Conservation (phyloP, 257 asterid genomes). For the Salvia miltiorrhiza region DNA sequence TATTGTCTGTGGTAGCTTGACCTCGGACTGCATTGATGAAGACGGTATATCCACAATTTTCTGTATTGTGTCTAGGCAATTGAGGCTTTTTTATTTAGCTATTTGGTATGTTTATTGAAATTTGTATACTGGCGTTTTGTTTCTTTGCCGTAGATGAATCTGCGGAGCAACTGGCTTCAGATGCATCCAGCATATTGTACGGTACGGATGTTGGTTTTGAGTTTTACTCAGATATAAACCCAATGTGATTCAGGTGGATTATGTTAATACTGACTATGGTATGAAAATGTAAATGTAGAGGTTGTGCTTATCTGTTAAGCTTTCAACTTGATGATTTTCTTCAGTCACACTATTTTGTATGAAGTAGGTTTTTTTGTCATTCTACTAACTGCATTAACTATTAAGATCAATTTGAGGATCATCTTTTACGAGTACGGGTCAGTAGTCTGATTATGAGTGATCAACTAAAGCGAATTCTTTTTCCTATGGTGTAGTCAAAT, state of each 20-base stretch:
- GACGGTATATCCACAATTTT: constrained; percentile 36
- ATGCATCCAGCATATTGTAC: constrained; percentile 38
- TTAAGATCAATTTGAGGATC: constrained; percentile 5
- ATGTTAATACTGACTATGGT: background rate
- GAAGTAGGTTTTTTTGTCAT: background rate
- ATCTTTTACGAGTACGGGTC: background rate
- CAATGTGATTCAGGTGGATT: background rate
- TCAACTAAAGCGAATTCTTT: background rate
- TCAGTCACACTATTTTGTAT: background rate
- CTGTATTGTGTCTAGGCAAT: background rate
- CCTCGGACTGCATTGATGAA: constrained; percentile 28
- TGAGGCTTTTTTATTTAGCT: background rate
- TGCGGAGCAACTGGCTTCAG: constrained; percentile 32
- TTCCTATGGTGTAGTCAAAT: constrained; percentile 6
- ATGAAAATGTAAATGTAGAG: constrained; percentile 9
- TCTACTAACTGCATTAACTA: constrained; percentile 4
- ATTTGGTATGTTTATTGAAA: too few species aligned
- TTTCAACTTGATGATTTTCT: background rate
- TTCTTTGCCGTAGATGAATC: constrained; percentile 37
- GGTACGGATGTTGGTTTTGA: constrained; percentile 35
- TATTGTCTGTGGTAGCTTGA: constrained; percentile 32
- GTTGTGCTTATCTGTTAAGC: constrained; percentile 6
- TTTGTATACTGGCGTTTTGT: background rate
- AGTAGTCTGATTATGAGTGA: background rate
- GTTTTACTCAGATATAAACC: constrained; percentile 2